These are phyloP conservation scores for Neurospora sp. DNA, from an alignment of 495 filamentous ascomycete genomes.

Conservation along the genomic window DNA sequence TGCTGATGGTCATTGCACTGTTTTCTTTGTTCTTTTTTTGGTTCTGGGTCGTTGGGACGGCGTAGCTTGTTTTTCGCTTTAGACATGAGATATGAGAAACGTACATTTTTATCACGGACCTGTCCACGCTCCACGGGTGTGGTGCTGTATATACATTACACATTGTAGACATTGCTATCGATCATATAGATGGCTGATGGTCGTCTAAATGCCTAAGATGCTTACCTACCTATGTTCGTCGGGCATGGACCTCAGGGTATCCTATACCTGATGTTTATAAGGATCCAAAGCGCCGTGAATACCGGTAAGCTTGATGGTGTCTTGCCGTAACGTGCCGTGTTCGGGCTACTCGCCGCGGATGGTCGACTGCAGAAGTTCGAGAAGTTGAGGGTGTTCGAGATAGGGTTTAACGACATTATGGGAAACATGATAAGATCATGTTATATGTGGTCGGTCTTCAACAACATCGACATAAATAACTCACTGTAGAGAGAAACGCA, in stretches of 20 bases:
- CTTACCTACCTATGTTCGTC: neutral
- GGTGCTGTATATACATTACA: neutral
- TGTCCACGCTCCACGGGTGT: neutral
- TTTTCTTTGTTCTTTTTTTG: neutral
- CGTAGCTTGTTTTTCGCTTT: neutral
- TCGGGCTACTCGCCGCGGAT: slow-evolving; percentile 42
- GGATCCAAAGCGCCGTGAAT: slow-evolving; percentile 91
- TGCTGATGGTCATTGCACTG: neutral
- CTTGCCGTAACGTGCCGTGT: slow-evolving; percentile 66
- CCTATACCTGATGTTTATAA: slow-evolving; percentile 75
- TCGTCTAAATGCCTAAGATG: neutral
- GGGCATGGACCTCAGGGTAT: neutral
- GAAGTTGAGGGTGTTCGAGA: too few species aligned
- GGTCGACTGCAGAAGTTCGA: too few species aligned
- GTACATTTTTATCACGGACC: neutral
- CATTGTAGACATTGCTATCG: neutral
- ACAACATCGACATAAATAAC: neutral
- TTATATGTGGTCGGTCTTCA: too few species aligned
- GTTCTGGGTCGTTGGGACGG: neutral
- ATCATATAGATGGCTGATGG: neutral
- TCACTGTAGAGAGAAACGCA: neutral
- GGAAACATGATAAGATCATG: too few species aligned
- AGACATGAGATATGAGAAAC: neutral
- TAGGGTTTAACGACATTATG: too few species aligned
- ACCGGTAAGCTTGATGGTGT: slow-evolving; percentile 91